Evolutionary conservation across 768 basidiomycete genomes (phyloP), one percentile per base, ranked within the genome.

Genomic region (Trametes coccinea): DNA sequence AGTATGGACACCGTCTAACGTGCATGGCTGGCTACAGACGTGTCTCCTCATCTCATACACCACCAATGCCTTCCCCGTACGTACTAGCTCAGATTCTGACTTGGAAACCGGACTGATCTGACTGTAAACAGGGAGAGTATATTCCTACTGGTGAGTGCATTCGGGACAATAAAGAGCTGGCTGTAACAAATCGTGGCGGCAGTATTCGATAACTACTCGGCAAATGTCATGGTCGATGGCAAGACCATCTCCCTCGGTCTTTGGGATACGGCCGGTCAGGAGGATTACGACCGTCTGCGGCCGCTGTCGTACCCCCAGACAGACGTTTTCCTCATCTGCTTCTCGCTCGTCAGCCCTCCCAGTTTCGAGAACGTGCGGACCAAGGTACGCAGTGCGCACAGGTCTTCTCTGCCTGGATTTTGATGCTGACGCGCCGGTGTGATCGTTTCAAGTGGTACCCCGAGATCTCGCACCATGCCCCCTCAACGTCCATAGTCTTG

Each of bases 241-340:
- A 95, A 96, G 82, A 97, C 97, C 54, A 95, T 98, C 72, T 97
- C 94, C 62, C 87, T 98, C 59, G 96, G 96, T 52, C 81, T 99
- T 59, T 99, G 97, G 97, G 97, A 99, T 84, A 99, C 97, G n/a
- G 97, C 97, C 39, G 97, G 97, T 67, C 97, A 99, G 78, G 97
- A 99, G 77, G 96, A 99, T 80, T 99, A 96, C 74, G 94, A 96
- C 78, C 90, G 97, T 46, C 90, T 99, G 68, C 89, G 97, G 68
- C 97, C 97, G 53, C 84, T 99, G 69, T 96, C 93, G 65, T 99
- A 99, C 79, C 97, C 97, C 29, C 97, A 98, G 78, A 98, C 97
- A 45, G 96, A 99, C 75, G 95, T 99, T 61, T 99, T 99, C 81
- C 82, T 99, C 77, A 95, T 99, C 74, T 99, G 97, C 76, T 99